phyloP scores from a whole-genome alignment of 768 basidiomycete species.

The Xerocomellus dryophilus region DNA sequence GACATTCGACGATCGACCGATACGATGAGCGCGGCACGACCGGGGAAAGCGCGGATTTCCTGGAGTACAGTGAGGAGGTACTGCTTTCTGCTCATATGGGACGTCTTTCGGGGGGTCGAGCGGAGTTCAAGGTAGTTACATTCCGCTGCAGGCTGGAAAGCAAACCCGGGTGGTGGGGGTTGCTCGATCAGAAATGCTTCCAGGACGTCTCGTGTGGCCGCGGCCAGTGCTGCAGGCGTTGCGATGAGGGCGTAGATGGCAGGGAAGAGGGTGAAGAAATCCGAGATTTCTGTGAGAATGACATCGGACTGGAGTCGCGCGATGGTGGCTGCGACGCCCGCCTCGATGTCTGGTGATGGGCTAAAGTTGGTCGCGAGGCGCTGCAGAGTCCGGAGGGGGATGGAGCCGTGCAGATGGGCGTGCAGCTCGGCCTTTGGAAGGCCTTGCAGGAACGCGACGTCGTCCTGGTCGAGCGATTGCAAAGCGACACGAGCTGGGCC shows the following conservation, averaged over 20 bases:
- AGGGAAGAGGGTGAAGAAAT: conserved; percentile 75
- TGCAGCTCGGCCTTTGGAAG: conserved; percentile 85
- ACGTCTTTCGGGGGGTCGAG: conserved; percentile 66
- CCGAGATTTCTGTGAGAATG: conserved; percentile 51
- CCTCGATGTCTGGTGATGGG: conserved; percentile 21
- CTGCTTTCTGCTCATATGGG: conserved; percentile 51
- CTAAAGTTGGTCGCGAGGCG: conserved; percentile 51
- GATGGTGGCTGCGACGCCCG: conserved; percentile 46
- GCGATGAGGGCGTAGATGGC: conserved; percentile 77
- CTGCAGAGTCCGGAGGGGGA: conserved; percentile 62
- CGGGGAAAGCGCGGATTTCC: conserved; percentile 58
- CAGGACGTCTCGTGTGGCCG: conserved; percentile 65
- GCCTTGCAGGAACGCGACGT: conserved; percentile 55
- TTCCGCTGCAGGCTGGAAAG: conserved; percentile 40
- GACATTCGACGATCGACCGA: conserved; percentile 76
- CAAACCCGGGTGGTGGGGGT: conserved; percentile 28
- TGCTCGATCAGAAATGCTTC: conserved; percentile 47
- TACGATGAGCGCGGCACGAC: conserved; percentile 60
- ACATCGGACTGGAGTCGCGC: conserved; percentile 38
- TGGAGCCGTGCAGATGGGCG: conserved; percentile 83
- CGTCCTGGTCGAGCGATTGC: conserved; percentile 44
- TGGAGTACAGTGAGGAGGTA: conserved; percentile 68
- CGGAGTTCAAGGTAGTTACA: conserved; percentile 80
- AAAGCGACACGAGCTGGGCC: conserved; percentile 50
- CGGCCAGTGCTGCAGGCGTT: conserved; percentile 49